A percentile compares a stretch with the other conserved stretches of the same genome.
These are phyloP conservation scores for Trichocomaceae sp. DNA, from an alignment of 2,329 filamentous ascomycete genomes.

Conservation along the genomic window DNA sequence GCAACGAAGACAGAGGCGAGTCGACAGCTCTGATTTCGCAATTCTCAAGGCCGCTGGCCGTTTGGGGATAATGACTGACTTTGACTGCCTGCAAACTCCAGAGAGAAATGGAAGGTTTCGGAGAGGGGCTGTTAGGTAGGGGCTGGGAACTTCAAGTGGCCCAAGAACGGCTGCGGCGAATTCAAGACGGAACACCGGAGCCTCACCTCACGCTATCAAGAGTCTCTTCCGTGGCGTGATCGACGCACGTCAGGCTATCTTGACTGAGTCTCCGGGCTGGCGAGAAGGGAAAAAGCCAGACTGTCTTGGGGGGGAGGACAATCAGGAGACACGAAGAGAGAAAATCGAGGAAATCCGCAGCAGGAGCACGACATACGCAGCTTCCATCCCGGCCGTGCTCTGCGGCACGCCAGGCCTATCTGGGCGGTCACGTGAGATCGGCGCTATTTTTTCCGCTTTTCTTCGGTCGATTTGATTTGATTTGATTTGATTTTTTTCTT, in stretches of 20 bases:
- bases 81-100: no score
- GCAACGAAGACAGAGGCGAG: slow-evolving; percentile 2
- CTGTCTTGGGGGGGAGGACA: not conserved
- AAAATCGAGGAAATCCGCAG: slow-evolving; percentile 3
- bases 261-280: not conserved
- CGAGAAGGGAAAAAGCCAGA: not conserved
- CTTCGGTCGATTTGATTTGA: slow-evolving; percentile 12
- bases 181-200: slow-evolving; percentile 2
- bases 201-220: slow-evolving; percentile 5
- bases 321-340: slow-evolving; percentile 7
- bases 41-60: not conserved
- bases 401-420: slow-evolving; percentile 14
- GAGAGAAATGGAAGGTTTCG: slow-evolving; percentile 7
- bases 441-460: slow-evolving; percentile 14
- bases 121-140: slow-evolving; percentile 11
- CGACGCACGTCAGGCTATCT: slow-evolving; percentile 2
- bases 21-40: not conserved
- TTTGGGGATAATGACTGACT: slow-evolving; percentile 2
- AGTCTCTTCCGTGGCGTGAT: slow-evolving; percentile 8
- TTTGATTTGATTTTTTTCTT: not conserved
- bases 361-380: slow-evolving; percentile 2
- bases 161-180: slow-evolving; percentile 4
- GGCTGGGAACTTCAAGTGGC: slow-evolving; percentile 9
- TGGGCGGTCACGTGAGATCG: slow-evolving; percentile 14
- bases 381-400: slow-evolving; percentile 8